Base-by-base conservation (phyloP, 2,329 filamentous ascomycete species). In the Pseudophaeomoniella oleicola region DNA sequence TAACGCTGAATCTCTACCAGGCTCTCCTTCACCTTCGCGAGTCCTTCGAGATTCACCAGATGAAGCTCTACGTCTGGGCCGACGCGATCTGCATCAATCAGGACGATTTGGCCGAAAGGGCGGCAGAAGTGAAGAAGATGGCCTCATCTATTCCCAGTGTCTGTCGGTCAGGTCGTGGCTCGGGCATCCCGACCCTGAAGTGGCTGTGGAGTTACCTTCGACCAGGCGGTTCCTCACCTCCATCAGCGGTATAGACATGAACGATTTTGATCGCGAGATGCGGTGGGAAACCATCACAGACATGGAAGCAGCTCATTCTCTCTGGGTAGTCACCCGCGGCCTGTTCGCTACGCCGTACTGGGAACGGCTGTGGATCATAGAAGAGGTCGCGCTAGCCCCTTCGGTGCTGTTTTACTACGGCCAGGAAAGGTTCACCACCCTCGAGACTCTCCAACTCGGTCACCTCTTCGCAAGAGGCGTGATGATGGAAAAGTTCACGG, bases 71-170 rank as follows among this genome's bases (percentile, higher is more conserved):
- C 17, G 14, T 45, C 13, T 46, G 44, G 44, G 37, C 44, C 35
- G 44, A 46, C 32, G 41, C 42, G 12, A 37, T 46, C n/a, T 39
- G 43, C 34, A 46, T 46, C 27, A 38, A 46, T 34, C 44, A 46
- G 29, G 15, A 41, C 5, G 37, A 43, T 15, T 19, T 43, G 11
- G 33, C 30, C 4, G 44, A 46, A 34, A 19, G 41, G 16, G 37
- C 32, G 18, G 29, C 33, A 2, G 41, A 46, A 15, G 44, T 46
- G n/a, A 19, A 18, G 4, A 31, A 42, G 17, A 46, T 46, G 44
- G 42, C 38, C 16, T 37, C 13, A 44, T 46, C 19, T 46, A 40
- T 31, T 32, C 30, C 13, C 10, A 14, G 5, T 5, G 5, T 17
- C 15, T 19, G 12, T 12, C 33, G 3, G 40, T 36, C 4, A 31